These are phyloP conservation scores for Gaeumannomyces tritici DNA, from an alignment of 2,329 filamentous ascomycete species.

Conservation along the genomic window DNA sequence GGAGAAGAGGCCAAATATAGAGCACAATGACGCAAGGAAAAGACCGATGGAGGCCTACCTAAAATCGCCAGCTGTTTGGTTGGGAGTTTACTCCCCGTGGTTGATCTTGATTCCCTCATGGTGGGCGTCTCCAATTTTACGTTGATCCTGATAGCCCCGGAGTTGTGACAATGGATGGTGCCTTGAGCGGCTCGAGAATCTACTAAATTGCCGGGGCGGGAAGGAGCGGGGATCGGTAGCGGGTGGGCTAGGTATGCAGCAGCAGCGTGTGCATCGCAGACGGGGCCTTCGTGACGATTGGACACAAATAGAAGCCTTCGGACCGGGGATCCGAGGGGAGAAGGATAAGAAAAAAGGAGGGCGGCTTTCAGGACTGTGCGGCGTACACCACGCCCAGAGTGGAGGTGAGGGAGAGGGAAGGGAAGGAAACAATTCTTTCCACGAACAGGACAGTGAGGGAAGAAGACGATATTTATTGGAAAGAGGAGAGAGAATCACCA, in stretches of 20 bases:
- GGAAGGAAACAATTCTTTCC: not conserved
- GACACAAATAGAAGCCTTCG: not conserved
- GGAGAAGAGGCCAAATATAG: slow-evolving; percentile 8
- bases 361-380: not conserved
- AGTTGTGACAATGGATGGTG: not conserved
- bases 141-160: not conserved
- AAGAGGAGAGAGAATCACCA: not conserved
- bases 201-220: not conserved
- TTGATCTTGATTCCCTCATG: slow-evolving; percentile 12
- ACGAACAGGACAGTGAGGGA: not conserved
- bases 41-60: slow-evolving; percentile 36
- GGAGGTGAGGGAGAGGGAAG: not conserved
- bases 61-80: slow-evolving; percentile 69
- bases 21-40: slow-evolving; percentile 3
- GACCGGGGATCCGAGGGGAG: not conserved
- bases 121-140: not conserved
- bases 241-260: not conserved
- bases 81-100: slow-evolving; percentile 53
- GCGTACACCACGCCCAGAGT: not conserved
- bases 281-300: not conserved
- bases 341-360: not conserved
- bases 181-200: not conserved
- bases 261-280: not conserved
- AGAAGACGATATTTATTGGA: not conserved
- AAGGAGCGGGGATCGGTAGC: not conserved